Evolutionary conservation across 2,329 filamentous ascomycete species (phyloP).

Genomic region (Cladosporium sp.): DNA sequence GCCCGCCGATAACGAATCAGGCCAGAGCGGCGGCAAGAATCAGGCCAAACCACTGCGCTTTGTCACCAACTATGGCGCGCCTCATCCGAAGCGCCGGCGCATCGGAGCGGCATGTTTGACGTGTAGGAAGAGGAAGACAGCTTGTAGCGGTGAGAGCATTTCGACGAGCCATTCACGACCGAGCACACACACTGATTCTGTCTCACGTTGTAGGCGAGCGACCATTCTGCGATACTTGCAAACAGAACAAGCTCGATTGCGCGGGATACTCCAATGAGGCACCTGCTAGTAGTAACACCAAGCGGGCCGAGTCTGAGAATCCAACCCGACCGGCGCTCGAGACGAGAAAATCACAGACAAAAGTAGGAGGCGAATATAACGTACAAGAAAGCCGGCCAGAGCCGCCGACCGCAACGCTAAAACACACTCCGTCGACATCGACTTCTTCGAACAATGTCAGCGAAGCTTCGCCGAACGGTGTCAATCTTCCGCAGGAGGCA

Average conservation of each 20-base stretch:
- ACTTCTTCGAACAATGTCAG: neutral
- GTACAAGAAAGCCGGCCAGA: neutral
- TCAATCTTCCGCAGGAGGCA: neutral
- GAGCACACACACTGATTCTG: neutral
- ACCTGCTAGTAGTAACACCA: neutral
- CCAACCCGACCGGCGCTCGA: neutral
- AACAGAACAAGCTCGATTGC: slow-evolving; percentile 43
- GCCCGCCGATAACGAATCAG: neutral
- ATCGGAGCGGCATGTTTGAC: slow-evolving; percentile 64
- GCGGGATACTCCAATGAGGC: slow-evolving; percentile 36
- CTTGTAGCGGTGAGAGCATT: slow-evolving; percentile 28
- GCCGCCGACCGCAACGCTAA: neutral
- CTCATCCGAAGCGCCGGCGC: slow-evolving; percentile 69
- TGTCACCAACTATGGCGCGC: slow-evolving; percentile 75
- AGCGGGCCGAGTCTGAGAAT: slow-evolving; percentile 2
- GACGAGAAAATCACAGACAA: neutral
- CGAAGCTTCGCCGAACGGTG: neutral
- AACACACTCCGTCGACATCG: slow-evolving; percentile 2
- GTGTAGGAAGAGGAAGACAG: slow-evolving; percentile 45
- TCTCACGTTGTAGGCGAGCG: slow-evolving; percentile 32
- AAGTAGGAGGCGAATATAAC: neutral
- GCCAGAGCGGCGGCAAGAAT: neutral
- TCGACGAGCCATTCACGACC: neutral
- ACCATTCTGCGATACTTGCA: slow-evolving; percentile 41
- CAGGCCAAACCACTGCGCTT: slow-evolving; percentile 47